Conservation (phyloP, 169 alveolate species). For the Babesia gibsoni region DNA sequence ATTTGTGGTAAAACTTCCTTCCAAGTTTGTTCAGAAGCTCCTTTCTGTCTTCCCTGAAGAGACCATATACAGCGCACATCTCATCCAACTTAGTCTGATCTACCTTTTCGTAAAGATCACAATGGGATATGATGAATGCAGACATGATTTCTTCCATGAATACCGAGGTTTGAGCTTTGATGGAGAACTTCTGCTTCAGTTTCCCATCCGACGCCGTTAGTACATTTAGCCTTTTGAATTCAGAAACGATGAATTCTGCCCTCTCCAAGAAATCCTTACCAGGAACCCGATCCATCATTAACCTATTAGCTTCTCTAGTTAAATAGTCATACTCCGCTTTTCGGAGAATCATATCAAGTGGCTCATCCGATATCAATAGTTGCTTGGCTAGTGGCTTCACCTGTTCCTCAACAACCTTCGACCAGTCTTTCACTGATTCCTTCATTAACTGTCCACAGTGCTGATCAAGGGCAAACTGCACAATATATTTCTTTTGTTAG, state of each 20-base stretch:
- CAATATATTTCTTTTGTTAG: not conserved
- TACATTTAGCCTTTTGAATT: constrained; percentile 17
- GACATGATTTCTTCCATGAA: constrained; percentile 14
- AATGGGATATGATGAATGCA: constrained; percentile 34
- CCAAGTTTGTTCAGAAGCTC: constrained; percentile 37
- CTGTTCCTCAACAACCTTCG: not conserved
- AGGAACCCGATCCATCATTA: constrained; percentile 29
- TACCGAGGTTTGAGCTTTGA: not conserved
- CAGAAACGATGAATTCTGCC: constrained; percentile 9
- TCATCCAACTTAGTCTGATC: constrained; percentile 38
- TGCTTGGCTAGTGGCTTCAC: constrained; percentile 9
- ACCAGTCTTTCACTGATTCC: constrained; percentile 16
- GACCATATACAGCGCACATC: constrained; percentile 28
- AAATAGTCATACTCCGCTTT: constrained; percentile 37
- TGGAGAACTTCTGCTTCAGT: constrained; percentile 3
- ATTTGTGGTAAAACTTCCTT: constrained; percentile 35
- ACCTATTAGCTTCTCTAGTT: constrained; percentile 12
- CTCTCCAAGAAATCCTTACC: constrained; percentile 13
- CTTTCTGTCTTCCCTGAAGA: constrained; percentile 1
- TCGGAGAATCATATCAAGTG: constrained; percentile 17
- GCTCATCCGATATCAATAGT: not conserved
- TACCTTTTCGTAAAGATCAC: constrained; percentile 11
- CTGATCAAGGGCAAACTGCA: constrained; percentile 13
- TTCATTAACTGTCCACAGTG: constrained; percentile 6
- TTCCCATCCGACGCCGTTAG: not conserved